These are phyloP conservation scores for Oidiodendron maius DNA, from an alignment of 495 filamentous ascomycete genomes.

Conservation along the genomic window DNA sequence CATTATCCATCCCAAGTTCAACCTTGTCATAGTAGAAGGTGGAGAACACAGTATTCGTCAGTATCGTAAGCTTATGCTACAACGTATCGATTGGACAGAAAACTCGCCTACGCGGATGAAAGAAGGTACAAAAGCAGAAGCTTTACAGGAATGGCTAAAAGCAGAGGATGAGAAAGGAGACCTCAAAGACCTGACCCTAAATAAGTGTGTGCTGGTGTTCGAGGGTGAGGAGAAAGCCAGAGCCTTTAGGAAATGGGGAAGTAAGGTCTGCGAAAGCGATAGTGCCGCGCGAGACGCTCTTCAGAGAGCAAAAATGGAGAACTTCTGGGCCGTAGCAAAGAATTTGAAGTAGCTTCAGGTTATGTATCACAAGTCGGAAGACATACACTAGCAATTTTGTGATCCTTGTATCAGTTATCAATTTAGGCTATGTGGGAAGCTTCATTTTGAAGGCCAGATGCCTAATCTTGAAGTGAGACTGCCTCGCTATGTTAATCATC, in stretches of 20 bases:
- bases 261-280: conserved; percentile 82
- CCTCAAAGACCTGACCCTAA: conserved; percentile 70
- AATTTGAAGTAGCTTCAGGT: conserved; percentile 24
- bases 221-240: conserved; percentile 78
- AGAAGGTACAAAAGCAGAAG: conserved; percentile 51
- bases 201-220: conserved; percentile 77
- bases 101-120: conserved; percentile 64
- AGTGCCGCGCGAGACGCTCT: conserved; percentile 77
- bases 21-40: conserved; percentile 86
- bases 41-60: conserved; percentile 71
- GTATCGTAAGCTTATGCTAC: conserved; percentile 86
- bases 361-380: neutral
- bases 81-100: conserved; percentile 92
- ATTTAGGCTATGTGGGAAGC: too few species aligned
- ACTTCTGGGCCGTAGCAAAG: conserved; percentile 94
- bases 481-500: conserved; percentile 7
- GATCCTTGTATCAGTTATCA: too few species aligned
- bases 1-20: conserved; percentile 82
- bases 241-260: conserved; percentile 80
- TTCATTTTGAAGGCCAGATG: neutral
- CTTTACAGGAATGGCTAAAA: conserved; percentile 63
- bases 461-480: too few species aligned
- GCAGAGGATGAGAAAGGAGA: conserved; percentile 74
- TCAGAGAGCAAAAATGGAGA: conserved; percentile 80
- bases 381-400: too few species aligned